These are phyloP conservation scores for Penicillium sp. DNA, from an alignment of 2,329 filamentous ascomycete genomes.

Conservation along the genomic window DNA sequence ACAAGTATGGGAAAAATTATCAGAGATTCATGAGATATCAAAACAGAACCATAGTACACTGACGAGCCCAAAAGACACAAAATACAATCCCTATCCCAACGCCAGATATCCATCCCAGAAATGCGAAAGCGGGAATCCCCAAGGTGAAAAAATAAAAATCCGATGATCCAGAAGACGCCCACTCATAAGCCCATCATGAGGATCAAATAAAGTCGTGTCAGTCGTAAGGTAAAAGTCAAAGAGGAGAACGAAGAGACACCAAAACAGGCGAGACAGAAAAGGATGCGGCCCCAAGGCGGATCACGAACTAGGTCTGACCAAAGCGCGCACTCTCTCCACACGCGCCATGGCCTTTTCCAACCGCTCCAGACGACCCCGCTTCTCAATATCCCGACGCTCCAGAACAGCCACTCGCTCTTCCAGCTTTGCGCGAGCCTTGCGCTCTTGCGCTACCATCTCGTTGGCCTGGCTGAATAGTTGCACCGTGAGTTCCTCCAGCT, in stretches of 20 bases:
- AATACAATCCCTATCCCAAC: too few relatives aligned
- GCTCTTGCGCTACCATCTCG: conserved; percentile 68
- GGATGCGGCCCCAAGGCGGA: neutral
- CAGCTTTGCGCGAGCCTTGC: conserved; percentile 59
- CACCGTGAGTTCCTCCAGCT: conserved; percentile 65
- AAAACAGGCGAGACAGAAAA: neutral
- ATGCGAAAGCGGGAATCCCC: conserved; percentile 18
- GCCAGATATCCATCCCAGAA: conserved; percentile 4
- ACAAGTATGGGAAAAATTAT: neutral
- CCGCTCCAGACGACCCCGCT: conserved; percentile 56
- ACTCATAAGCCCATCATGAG: conserved; percentile 12
- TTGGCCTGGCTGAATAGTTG: conserved; percentile 67
- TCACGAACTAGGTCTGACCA: conserved; percentile 48
- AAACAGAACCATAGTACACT: neutral
- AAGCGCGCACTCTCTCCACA: conserved; percentile 60
- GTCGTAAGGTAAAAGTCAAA: conserved; percentile 19
- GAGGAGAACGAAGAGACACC: conserved; percentile 2
- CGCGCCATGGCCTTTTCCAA: conserved; percentile 62
- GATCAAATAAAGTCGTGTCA: conserved; percentile 6
- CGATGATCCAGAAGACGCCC: conserved; percentile 10
- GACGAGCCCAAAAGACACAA: neutral
- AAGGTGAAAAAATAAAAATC: neutral
- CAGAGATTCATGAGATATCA: neutral
- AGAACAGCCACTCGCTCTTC: conserved; percentile 53
- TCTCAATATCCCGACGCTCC: conserved; percentile 52